A percentile compares a stretch with the other conserved stretches of the same genome.
Conservation (phyloP, 345 rosid genomes). For the Salix arbutifolia region DNA sequence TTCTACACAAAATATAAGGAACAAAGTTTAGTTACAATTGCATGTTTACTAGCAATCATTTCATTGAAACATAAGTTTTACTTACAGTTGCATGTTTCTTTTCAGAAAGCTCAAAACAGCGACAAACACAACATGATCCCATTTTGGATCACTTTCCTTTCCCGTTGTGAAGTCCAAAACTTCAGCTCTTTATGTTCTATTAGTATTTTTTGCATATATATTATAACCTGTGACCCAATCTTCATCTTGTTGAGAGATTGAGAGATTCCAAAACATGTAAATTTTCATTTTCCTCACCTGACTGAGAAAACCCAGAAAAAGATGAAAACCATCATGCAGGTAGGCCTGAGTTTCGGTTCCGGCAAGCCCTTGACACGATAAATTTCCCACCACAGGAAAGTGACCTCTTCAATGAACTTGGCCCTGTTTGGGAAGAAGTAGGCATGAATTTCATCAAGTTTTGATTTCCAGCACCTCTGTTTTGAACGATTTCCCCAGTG, state of each 20-base stretch:
- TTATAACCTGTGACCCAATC: background rate
- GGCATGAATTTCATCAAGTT: slow-evolving; percentile 28
- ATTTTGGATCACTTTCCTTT: background rate
- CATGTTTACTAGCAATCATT: background rate
- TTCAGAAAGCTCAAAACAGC: background rate
- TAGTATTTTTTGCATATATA: background rate
- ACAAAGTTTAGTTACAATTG: background rate
- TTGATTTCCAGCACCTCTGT: slow-evolving; percentile 27
- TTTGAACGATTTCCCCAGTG: slow-evolving; percentile 8
- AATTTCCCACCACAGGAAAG: slow-evolving; percentile 57
- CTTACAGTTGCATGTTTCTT: slow-evolving; percentile 5
- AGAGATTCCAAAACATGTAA: background rate
- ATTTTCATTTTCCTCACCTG: slow-evolving; percentile 7
- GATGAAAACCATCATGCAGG: slow-evolving; percentile 12
- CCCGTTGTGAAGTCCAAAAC: background rate
- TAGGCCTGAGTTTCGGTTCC: slow-evolving; percentile 18
- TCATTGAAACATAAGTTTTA: background rate
- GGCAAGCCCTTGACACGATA: slow-evolving; percentile 27
- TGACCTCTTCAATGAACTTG: slow-evolving; percentile 54
- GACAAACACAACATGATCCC: background rate
- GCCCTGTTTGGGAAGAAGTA: slow-evolving; percentile 28
- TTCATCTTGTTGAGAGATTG: background rate
- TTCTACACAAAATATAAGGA: background rate
- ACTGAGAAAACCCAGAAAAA: background rate
- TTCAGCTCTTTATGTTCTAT: background rate